These are phyloP conservation scores for Aspergillus glaucus DNA, from an alignment of 2,329 filamentous ascomycete species.

Conservation along the genomic window DNA sequence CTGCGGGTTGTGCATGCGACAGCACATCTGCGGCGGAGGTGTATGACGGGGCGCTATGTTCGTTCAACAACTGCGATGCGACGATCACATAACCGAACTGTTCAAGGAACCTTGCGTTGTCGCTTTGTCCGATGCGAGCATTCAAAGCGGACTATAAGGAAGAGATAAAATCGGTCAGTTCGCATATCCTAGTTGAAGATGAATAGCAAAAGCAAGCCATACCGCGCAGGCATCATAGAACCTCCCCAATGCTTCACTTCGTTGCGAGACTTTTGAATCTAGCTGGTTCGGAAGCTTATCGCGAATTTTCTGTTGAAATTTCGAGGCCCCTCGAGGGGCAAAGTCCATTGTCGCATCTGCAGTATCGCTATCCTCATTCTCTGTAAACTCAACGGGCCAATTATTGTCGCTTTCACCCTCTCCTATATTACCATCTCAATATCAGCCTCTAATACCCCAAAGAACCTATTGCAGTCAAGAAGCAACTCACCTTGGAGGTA, in stretches of 20 bases:
- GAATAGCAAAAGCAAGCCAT: conserved; percentile 14
- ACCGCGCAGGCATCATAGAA: conserved; percentile 46
- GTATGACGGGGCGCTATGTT: conserved; percentile 42
- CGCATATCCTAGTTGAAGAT: neutral
- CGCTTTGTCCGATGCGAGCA: conserved; percentile 58
- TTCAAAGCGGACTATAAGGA: conserved; percentile 26
- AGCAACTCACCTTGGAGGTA: conserved; percentile 71
- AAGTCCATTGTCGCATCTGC: conserved; percentile 35
- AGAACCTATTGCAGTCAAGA: neutral
- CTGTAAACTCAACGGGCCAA: conserved; percentile 29
- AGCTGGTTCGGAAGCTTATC: conserved; percentile 46
- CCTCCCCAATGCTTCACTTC: conserved; percentile 28
- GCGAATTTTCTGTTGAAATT: conserved; percentile 43
- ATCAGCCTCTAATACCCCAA: conserved; percentile 3
- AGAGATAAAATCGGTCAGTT: neutral
- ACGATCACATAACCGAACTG: conserved; percentile 91
- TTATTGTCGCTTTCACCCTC: conserved; percentile 40
- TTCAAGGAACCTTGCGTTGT: conserved; percentile 81
- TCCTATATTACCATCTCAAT: conserved; percentile 25
- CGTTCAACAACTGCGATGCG: conserved; percentile 79
- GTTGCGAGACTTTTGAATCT: conserved; percentile 26
- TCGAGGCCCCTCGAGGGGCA: conserved; percentile 46
- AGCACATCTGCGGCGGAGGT: conserved; percentile 30
- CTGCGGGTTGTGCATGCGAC: conserved; percentile 23
- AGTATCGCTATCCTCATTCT: conserved; percentile 18